phyloP scores from a whole-genome alignment of 345 rosid species.

The Hibiscus syriacus region DNA sequence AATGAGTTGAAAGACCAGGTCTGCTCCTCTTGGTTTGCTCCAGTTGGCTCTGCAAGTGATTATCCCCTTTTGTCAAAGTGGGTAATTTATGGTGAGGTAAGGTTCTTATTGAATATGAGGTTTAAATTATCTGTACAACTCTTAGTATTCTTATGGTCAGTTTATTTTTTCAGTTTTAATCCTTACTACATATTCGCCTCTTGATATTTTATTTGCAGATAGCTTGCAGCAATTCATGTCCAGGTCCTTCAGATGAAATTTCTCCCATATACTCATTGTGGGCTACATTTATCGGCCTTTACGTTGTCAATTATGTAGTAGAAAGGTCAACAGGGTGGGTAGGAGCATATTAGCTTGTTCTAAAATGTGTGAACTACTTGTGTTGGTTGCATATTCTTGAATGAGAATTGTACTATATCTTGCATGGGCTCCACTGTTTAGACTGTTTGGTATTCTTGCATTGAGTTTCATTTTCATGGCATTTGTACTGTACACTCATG shows the following conservation, averaged over 20 bases:
- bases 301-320: constrained; percentile 95
- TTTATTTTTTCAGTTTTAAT: constrained; percentile 10
- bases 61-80: constrained; percentile 96
- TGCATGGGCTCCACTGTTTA: not conserved
- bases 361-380: not conserved
- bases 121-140: not conserved
- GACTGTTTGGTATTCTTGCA: not conserved
- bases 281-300: constrained; percentile 98
- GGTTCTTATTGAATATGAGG: not conserved
- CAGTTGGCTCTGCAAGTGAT: constrained; percentile 97
- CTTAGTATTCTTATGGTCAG: too few species aligned
- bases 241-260: constrained; percentile 77
- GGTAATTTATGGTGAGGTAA: constrained; percentile 97
- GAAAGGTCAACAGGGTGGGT: too few species aligned
- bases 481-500: not conserved
- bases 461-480: not conserved
- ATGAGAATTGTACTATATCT: not conserved
- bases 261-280: constrained; percentile 97
- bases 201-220: constrained; percentile 25
- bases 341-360: constrained; percentile 31
- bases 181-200: too few species aligned
- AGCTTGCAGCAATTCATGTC: constrained; percentile 63
- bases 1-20: constrained; percentile 90
- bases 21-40: constrained; percentile 99
- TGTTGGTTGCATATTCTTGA: not conserved